Conservation (phyloP, 495 filamentous ascomycete species). For the Aspergillus asperescens region DNA sequence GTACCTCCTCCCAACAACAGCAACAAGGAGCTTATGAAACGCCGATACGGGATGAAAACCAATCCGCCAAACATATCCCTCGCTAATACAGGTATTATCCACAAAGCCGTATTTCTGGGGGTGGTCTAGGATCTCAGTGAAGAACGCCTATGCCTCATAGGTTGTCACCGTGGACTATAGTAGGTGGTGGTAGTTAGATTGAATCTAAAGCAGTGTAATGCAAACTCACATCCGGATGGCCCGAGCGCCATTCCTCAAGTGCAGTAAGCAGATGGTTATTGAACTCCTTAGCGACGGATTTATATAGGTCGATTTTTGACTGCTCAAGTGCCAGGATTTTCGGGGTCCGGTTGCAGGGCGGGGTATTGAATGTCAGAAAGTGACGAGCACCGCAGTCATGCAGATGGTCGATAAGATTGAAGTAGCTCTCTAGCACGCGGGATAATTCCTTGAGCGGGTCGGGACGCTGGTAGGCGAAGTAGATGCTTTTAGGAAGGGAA, state of each 20-base stretch:
- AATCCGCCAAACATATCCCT: slow-evolving; percentile 20
- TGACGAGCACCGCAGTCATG: slow-evolving; percentile 58
- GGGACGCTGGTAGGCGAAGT: neutral
- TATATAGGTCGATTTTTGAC: neutral
- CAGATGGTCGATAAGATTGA: slow-evolving; percentile 24
- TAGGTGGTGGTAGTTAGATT: neutral
- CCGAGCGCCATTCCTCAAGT: neutral
- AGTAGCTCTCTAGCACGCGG: slow-evolving; percentile 3
- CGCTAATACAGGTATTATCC: slow-evolving; percentile 13
- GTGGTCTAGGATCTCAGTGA: slow-evolving; percentile 46
- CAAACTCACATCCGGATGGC: neutral
- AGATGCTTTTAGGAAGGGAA: neutral
- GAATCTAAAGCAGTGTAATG: neutral
- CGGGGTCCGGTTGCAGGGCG: slow-evolving; percentile 50
- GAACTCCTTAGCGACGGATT: neutral
- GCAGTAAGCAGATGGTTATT: neutral
- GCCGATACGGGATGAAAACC: slow-evolving; percentile 14
- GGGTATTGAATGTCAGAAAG: slow-evolving; percentile 63
- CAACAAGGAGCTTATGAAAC: slow-evolving; percentile 12
- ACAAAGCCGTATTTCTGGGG: slow-evolving; percentile 29
- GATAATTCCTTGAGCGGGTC: neutral
- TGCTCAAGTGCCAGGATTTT: neutral
- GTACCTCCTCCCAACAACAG: neutral
- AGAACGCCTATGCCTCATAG: slow-evolving; percentile 15
- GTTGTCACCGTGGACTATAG: neutral